Evolutionary conservation across 257 asterid genomes (phyloP), one percentile per base, ranked within the genome.

Genomic region (Fraxinus excelsior): DNA sequence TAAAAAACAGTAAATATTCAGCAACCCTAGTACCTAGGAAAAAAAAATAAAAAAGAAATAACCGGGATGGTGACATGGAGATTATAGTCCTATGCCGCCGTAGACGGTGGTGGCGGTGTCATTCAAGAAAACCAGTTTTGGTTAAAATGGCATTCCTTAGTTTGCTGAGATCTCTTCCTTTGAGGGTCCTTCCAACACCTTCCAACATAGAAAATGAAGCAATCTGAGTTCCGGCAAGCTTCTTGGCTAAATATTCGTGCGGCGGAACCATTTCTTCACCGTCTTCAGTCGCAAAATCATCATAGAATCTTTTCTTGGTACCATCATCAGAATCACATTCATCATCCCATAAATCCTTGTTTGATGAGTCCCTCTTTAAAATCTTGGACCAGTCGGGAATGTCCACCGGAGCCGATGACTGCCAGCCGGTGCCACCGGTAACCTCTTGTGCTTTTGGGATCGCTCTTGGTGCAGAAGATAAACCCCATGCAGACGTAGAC

Each of bases 121-220:
- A 81, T 78, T 85, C 91, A 74, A 87, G 70, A 67, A 83, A 87
- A 26, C 91, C 91, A 56, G 91, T 87, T 75, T 83, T 85, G 46
- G 83, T 80, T 29, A 87, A 25, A 44, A 87, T 76, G 49, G 80
- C 83, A 76, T 85, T 76, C 72, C 90, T 84, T 70, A 83, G 7
- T 72, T 77, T 85, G 66, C 84, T 85, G 28, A 87, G 84, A 49
- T 85, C 87, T 84, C 91, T 88, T 66, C 90, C 90, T 74, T 87
- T 87, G 26, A 85, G 83, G 1, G 91, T 87, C 60, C 91, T 80
- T 16, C 91, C 91, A 68, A 80, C 83, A 19, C 91, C 91, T 76
- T 85, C 89, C 51, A 86, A 84, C 91, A 88, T 82, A 12, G 91
- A 88, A 60, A 74, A 78, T 19, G 91, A 82, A 35, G 83, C 84